phyloP scores from a whole-genome alignment of 164 flowering plant species.

The Piper betle region DNA sequence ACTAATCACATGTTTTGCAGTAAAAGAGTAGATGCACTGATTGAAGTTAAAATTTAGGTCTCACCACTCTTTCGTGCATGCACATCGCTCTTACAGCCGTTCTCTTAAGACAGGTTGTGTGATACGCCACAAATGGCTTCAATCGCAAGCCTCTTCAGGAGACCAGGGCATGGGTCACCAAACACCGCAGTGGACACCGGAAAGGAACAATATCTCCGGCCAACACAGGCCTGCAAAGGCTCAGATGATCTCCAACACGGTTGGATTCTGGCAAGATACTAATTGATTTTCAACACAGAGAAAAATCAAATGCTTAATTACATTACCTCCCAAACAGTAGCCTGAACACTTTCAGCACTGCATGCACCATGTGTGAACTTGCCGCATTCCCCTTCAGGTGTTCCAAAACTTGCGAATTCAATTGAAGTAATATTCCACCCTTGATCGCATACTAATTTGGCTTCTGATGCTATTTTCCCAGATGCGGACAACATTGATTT shows the following conservation, averaged over 20 bases:
- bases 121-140: slow-evolving; percentile 36
- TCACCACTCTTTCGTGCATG: too few species aligned
- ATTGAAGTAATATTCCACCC: slow-evolving; percentile 36
- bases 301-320: not conserved
- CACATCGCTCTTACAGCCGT: not conserved
- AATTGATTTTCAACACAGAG: not conserved
- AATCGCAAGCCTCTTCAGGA: slow-evolving; percentile 39
- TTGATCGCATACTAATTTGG: slow-evolving; percentile 30
- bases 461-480: slow-evolving; percentile 18
- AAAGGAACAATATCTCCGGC: slow-evolving; percentile 27
- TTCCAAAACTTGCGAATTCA: slow-evolving; percentile 51
- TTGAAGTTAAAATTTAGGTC: too few species aligned
- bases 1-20: too few species aligned
- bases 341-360: slow-evolving; percentile 18
- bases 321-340: slow-evolving; percentile 27
- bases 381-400: slow-evolving; percentile 46
- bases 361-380: slow-evolving; percentile 29
- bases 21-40: too few species aligned
- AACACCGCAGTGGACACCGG: slow-evolving; percentile 25
- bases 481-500: slow-evolving; percentile 5
- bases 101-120: not conserved
- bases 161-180: slow-evolving; percentile 51
- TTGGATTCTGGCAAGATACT: too few species aligned
- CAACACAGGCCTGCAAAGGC: slow-evolving; percentile 38
- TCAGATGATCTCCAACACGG: too few species aligned